Evolutionary conservation across 805 yeast genomes (phyloP).

Genomic region (Cyberlindnera petersonii): DNA sequence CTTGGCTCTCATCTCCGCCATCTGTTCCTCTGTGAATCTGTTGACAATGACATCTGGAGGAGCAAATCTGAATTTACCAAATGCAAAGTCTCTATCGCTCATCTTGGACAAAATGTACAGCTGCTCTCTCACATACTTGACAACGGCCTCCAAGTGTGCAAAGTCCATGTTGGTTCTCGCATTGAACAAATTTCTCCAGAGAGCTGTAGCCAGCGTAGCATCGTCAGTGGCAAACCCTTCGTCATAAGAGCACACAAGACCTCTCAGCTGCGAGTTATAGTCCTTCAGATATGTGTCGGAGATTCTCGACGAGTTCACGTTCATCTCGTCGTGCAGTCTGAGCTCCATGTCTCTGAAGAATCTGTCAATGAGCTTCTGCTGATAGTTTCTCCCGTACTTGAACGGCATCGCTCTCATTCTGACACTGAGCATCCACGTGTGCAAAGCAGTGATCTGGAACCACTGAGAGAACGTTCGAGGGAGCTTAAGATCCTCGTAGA

Average conservation of each 20-base stretch:
- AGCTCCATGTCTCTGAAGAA: slow-evolving; percentile 86
- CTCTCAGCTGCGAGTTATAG: slow-evolving; percentile 85
- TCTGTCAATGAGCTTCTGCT: slow-evolving; percentile 86
- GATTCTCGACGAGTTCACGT: slow-evolving; percentile 73
- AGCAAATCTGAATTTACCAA: slow-evolving; percentile 82
- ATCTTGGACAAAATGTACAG: slow-evolving; percentile 80
- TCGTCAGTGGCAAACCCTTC: slow-evolving; percentile 85
- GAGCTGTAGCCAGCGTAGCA: slow-evolving; percentile 68
- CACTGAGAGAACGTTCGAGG: slow-evolving; percentile 92
- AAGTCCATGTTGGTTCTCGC: slow-evolving; percentile 79
- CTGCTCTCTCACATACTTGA: slow-evolving; percentile 88
- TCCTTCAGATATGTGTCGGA: slow-evolving; percentile 86
- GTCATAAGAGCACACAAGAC: slow-evolving; percentile 85
- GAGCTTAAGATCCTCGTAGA: slow-evolving; percentile 76
- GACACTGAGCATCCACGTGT: slow-evolving; percentile 89
- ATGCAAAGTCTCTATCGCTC: slow-evolving; percentile 89
- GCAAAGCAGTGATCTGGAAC: slow-evolving; percentile 89
- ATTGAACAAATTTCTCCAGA: slow-evolving; percentile 89
- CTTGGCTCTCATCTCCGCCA: slow-evolving; percentile 44
- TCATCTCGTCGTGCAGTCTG: slow-evolving; percentile 81
- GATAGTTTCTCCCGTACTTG: slow-evolving; percentile 82
- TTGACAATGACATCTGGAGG: slow-evolving; percentile 77
- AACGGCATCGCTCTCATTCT: slow-evolving; percentile 97
- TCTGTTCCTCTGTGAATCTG: slow-evolving; percentile 65
- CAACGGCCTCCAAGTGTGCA: slow-evolving; percentile 79